Percentiles rank a stretch among this genome's conserved stretches.
phyloP scores from a whole-genome alignment of 352 stramenopile species.

The Phytophthora tentaculata region DNA sequence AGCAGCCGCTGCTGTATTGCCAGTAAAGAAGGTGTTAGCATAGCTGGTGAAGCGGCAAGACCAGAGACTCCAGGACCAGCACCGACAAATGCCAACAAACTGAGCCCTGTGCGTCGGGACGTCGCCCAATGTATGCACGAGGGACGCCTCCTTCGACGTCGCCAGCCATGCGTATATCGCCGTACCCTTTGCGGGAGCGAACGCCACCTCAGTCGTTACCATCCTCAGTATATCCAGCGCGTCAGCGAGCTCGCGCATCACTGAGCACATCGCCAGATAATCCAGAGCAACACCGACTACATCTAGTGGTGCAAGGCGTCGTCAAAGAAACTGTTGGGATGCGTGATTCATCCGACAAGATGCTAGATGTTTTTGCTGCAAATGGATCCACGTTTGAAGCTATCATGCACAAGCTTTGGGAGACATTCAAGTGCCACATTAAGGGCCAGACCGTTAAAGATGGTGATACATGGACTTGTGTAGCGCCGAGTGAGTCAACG shows the following conservation, averaged over 20 bases:
- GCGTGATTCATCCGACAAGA: neutral
- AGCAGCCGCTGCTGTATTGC: no score
- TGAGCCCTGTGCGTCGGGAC: neutral
- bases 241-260: slow-evolving; percentile 6
- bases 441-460: neutral
- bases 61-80: neutral
- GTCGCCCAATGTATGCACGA: neutral
- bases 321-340: slow-evolving; percentile 1
- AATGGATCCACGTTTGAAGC: neutral
- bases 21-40: neutral
- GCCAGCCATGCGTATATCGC: neutral
- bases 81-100: neutral
- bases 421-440: neutral
- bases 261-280: slow-evolving; percentile 1
- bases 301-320: neutral
- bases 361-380: neutral
- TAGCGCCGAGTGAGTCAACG: neutral
- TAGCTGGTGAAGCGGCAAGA: neutral
- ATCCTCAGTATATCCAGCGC: neutral
- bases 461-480: neutral
- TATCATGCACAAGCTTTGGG: slow-evolving; percentile 1
- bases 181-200: neutral
- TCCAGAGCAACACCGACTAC: slow-evolving; percentile 4
- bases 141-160: neutral
- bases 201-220: slow-evolving; percentile 2